Conservation (phyloP, 352 stramenopile genomes). For the Globisporangium polare region DNA sequence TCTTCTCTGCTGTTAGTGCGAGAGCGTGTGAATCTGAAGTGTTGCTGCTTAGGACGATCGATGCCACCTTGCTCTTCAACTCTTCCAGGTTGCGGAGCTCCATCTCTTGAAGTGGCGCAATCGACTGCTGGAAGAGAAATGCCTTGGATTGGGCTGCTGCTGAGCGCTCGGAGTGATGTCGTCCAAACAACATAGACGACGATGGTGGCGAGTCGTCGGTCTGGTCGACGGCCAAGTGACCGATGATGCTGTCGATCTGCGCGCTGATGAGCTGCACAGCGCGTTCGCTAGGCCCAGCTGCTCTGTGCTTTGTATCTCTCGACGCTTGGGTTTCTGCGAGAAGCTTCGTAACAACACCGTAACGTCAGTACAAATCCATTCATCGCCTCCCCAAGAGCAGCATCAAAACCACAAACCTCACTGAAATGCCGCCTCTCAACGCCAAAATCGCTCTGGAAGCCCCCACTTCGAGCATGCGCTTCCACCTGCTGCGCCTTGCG, state of each 20-base stretch:
- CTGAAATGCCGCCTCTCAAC: conserved; percentile 19
- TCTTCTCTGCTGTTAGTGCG: not conserved
- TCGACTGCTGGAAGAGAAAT: conserved; percentile 31
- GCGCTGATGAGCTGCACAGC: conserved; percentile 9
- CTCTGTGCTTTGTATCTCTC: no score
- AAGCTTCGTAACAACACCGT: conserved; percentile 6
- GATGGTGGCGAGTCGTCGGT: not conserved
- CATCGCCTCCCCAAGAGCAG: not conserved
- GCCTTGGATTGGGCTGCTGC: conserved; percentile 10
- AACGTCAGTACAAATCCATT: not conserved
- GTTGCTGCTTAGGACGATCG: conserved; percentile 11
- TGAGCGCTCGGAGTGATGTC: not conserved
- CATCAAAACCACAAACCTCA: conserved; percentile 12
- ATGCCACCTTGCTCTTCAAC: conserved; percentile 20
- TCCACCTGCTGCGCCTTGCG: conserved; percentile 10
- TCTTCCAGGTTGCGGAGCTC: conserved; percentile 23
- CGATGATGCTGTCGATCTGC: conserved; percentile 18
- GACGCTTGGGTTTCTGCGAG: not conserved
- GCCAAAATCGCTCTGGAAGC: conserved; percentile 5
- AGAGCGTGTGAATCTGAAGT: not conserved
- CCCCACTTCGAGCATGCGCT: not conserved
- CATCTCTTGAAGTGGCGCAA: conserved; percentile 14
- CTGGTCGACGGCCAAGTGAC: not conserved
- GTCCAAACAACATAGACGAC: no score
- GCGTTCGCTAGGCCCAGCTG: not conserved